Evolutionary conservation across 2,329 filamentous ascomycete genomes (phyloP).

Genomic region (Leptographium lundbergii): DNA sequence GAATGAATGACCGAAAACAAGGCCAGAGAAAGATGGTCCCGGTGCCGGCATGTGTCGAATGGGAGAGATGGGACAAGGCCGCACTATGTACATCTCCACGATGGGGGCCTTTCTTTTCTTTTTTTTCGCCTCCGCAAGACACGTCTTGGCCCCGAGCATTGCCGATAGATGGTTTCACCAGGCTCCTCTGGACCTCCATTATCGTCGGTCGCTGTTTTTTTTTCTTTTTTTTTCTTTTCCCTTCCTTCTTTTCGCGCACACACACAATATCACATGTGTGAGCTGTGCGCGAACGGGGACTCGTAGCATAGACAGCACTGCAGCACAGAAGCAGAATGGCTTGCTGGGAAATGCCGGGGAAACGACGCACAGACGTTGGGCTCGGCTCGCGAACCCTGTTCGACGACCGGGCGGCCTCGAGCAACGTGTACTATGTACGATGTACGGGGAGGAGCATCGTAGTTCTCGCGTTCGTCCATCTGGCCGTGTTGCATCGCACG

Average conservation of each 20-base stretch:
- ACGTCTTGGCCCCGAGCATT: constrained; percentile 10
- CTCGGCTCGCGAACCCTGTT: constrained; percentile 12
- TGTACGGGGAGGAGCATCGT: not conserved
- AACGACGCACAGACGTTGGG: constrained; percentile 18
- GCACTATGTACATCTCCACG: not conserved
- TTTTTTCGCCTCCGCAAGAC: constrained; percentile 3
- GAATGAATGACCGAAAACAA: not conserved
- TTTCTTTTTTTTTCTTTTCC: too few relatives aligned
- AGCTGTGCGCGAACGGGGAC: not conserved
- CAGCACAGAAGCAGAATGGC: constrained; percentile 3
- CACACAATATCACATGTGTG: too few relatives aligned
- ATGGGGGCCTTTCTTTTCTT: not conserved
- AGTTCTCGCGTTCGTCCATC: constrained; percentile 9
- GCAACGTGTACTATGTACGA: constrained; percentile 1
- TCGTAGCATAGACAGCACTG: not conserved
- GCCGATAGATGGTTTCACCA: constrained; percentile 1
- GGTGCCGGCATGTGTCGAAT: not conserved
- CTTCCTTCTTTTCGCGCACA: not conserved
- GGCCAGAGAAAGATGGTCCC: not conserved
- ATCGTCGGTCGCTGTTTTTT: too few relatives aligned
- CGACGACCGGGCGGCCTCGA: constrained; percentile 9
- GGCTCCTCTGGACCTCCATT: not conserved
- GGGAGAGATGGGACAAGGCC: not conserved
- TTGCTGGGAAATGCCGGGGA: not conserved
- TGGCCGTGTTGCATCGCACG: constrained; percentile 9